Evolutionary conservation across 768 basidiomycete species (phyloP), one percentile per base, ranked within the genome.

Genomic region (Rossbeevera mucosa): DNA sequence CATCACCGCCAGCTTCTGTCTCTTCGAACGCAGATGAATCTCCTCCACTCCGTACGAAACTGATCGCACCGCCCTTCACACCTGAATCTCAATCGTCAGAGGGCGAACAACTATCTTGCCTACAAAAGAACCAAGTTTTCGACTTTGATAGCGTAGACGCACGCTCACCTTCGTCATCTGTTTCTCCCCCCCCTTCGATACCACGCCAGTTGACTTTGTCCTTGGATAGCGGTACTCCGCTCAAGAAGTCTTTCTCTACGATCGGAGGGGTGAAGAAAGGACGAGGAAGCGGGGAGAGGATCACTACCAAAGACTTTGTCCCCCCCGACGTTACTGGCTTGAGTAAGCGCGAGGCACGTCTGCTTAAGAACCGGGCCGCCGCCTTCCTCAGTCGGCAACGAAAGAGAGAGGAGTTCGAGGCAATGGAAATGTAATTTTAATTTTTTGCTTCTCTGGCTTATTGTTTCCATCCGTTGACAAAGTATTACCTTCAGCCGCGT

Each of bases 301-400:
- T 80, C 59, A 77, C 72, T 30, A 86, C 80, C 68, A 91, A 87
- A 71, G 90, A 92, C 67, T 94, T 93, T 62, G 67, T 94, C 18
- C 90, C 91, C 11, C 91, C 91, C 45, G 91, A 94, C 66, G 91
- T 93, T 53, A 80, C 83, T 53, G 92, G 92, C 46, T 79, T 94
- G 53, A 84, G 79, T 76, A 94, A 94, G 71, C 88, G 91, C 47
- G 91, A 94, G 72, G 91, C 91, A 54, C 83, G 91, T 48, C 79
- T 94, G 8, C 88, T 94, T 52, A 94, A 94, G 77, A 94, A 94
- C 73, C 80, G 91, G 51, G 91, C 91, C 12, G 91, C 91, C 11
- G 91, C 91, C 53, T 94, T 94, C 75, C 85, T 94, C 65, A 87
- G 85, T 71, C 78, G 91, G 67, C 91, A 94, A 70, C 79, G 91